Conservation (phyloP, 2,329 filamentous ascomycete species). For the Lomentospora prolificans region DNA sequence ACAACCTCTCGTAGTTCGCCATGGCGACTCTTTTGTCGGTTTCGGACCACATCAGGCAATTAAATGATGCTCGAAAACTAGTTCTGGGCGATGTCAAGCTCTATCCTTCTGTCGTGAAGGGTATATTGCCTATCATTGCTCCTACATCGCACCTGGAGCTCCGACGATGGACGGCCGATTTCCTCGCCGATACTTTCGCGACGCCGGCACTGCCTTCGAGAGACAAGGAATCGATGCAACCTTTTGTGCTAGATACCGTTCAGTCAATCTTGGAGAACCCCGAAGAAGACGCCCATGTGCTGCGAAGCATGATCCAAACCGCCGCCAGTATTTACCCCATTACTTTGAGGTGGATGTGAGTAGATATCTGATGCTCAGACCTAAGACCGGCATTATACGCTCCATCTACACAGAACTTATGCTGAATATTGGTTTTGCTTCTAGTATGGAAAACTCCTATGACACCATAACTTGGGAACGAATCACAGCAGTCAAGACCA, state of each 20-base stretch:
- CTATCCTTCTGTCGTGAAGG: conserved; percentile 85
- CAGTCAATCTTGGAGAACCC: conserved; percentile 58
- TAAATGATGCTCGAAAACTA: conserved; percentile 82
- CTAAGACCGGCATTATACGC: neutral
- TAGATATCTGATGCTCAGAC: conserved; percentile 21
- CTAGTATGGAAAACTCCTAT: conserved; percentile 76
- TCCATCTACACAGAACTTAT: neutral
- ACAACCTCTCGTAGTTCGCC: conserved; percentile 16
- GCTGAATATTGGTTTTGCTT: conserved; percentile 3
- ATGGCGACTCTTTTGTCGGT: conserved; percentile 52
- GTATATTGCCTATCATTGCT: conserved; percentile 84
- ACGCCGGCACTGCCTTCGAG: conserved; percentile 70
- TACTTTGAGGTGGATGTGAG: conserved; percentile 89
- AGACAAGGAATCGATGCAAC: conserved; percentile 71
- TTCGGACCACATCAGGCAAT: conserved; percentile 72
- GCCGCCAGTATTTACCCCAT: conserved; percentile 89
- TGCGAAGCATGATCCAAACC: conserved; percentile 80
- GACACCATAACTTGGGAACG: conserved; percentile 77
- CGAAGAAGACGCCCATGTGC: conserved; percentile 68
- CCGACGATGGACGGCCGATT: conserved; percentile 91
- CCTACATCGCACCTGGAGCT: conserved; percentile 66
- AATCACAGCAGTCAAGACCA: conserved; percentile 80
- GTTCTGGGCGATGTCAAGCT: conserved; percentile 79
- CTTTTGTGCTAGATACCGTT: conserved; percentile 69
- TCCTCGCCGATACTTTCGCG: conserved; percentile 90